Evolutionary conservation across 2,329 filamentous ascomycete species (phyloP), one percentile per base, ranked within the genome.

Genomic region (Akanthomyces uredinophilus): DNA sequence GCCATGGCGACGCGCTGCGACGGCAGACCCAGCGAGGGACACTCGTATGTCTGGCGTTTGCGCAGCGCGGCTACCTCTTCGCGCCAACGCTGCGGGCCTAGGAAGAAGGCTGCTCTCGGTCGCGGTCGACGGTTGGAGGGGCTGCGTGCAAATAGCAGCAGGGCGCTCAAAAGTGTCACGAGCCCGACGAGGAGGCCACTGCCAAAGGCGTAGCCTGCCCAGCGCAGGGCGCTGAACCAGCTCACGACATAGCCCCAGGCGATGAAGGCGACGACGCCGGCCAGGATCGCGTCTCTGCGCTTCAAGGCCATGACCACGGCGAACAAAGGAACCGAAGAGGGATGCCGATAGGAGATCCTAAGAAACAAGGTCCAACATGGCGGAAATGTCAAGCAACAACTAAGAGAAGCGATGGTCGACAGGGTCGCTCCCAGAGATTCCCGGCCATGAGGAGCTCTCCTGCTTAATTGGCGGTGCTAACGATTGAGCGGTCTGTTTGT

Each of bases 221-320:
- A 96, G 74, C 92, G 91, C 67, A 98, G 80, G 64, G 87, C 79
- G 35, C 94, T 92, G 69, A 92, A 81, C 87, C 90, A 96, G 78
- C 90, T 87, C 68, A 91, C 88, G 64, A 89, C 83, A 74, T 93
- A 88, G 65, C 91, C 90, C 94, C 94, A 98, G 73, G 91, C 88
- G 73, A 97, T 80, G 76, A 96, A 91, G 74, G 81, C 83, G 74
- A 83, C 86, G 73, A 89, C 74, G 74, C 82, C 83, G 74, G 87
- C 86, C 75, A 90, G 75, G 73, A 86, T 81, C 75, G 87, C 82
- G 83, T 92, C 83, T 82, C 85, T 86, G 78, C 86, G 85, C 81
- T 86, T 85, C 79, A 91, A 81, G 82, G 85, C 87, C 89, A 90
- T 87, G 76, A 71, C 71, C 73, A 68, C 66, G 68, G 68, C 69